phyloP scores from a whole-genome alignment of 192 early-diverging fungal genomes.

The Umbelopsis isabellina region DNA sequence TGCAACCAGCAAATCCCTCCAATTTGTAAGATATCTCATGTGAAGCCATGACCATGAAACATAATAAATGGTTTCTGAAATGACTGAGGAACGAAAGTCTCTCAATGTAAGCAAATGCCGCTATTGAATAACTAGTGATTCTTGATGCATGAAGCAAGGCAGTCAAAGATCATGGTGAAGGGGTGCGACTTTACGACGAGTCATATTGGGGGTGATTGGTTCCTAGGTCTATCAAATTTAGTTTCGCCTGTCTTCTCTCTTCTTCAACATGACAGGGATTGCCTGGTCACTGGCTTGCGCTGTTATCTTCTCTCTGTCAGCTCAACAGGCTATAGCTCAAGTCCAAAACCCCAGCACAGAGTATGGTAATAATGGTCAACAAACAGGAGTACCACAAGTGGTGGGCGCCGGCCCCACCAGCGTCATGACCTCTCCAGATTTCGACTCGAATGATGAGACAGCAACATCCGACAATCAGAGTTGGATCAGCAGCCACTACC shows the following conservation, averaged over 20 bases:
- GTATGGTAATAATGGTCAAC: background rate
- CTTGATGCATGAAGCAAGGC: background rate
- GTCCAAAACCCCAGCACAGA: background rate
- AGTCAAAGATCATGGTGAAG: conserved; percentile 14
- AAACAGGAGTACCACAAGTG: background rate
- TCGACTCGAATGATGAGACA: background rate
- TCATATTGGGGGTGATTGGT: conserved; percentile 10
- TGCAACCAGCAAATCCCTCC: background rate
- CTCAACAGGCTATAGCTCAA: background rate
- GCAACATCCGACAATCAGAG: background rate
- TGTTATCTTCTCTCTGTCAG: background rate
- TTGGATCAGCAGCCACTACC: conserved; percentile 30
- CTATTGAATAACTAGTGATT: background rate
- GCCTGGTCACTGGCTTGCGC: conserved; percentile 10
- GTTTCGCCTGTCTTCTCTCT: conserved; percentile 1
- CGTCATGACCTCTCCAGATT: background rate
- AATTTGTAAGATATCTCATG: background rate
- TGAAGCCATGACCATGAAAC: too few relatives aligned
- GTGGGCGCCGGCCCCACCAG: background rate
- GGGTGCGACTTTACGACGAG: background rate
- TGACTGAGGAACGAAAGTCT: too few relatives aligned
- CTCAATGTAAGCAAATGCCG: too few relatives aligned
- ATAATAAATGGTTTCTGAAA: too few relatives aligned
- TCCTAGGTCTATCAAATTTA: conserved; percentile 6
- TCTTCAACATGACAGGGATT: conserved; percentile 14